Conservation (phyloP, 192 early-diverging fungal species). For the Dimargaris verticillata region DNA sequence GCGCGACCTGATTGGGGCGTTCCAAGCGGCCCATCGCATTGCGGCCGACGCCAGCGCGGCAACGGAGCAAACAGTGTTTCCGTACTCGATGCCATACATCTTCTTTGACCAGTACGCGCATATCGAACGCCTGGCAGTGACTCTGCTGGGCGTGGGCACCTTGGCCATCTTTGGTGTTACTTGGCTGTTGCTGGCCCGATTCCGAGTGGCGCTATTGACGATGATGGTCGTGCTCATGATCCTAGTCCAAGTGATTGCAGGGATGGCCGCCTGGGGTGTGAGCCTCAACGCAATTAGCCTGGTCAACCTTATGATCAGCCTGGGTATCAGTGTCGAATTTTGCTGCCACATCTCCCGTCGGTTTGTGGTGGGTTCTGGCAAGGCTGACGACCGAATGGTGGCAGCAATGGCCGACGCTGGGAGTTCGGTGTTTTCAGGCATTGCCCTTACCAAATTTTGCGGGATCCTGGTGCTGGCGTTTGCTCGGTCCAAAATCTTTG, state of each 20-base stretch:
- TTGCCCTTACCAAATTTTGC: conserved; percentile 44
- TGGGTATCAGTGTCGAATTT: conserved; percentile 52
- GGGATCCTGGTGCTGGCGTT: conserved; percentile 50
- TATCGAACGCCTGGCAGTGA: conserved; percentile 29
- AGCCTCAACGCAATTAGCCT: conserved; percentile 44
- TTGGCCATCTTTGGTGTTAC: conserved; percentile 35
- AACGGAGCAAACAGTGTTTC: conserved; percentile 30
- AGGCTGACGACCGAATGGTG: conserved; percentile 26
- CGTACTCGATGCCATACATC: conserved; percentile 46
- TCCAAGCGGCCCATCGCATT: conserved; percentile 36
- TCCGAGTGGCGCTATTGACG: conserved; percentile 32
- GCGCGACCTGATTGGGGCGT: conserved; percentile 37
- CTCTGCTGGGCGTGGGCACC: conserved; percentile 32
- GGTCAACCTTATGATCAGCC: conserved; percentile 46
- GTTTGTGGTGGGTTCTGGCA: conserved; percentile 31
- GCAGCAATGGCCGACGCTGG: conserved; percentile 36
- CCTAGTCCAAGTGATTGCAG: conserved; percentile 33
- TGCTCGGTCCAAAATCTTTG: conserved; percentile 48
- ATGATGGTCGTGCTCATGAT: conserved; percentile 40
- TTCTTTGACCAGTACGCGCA: conserved; percentile 51
- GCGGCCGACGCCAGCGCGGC: conserved; percentile 26
- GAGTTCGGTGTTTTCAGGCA: conserved; percentile 45
- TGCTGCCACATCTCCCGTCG: conserved; percentile 44
- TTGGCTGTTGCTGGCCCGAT: conserved; percentile 27
- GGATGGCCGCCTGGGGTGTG: conserved; percentile 36